phyloP scores from a whole-genome alignment of 768 basidiomycete genomes.

The Cytidiella melzeri region DNA sequence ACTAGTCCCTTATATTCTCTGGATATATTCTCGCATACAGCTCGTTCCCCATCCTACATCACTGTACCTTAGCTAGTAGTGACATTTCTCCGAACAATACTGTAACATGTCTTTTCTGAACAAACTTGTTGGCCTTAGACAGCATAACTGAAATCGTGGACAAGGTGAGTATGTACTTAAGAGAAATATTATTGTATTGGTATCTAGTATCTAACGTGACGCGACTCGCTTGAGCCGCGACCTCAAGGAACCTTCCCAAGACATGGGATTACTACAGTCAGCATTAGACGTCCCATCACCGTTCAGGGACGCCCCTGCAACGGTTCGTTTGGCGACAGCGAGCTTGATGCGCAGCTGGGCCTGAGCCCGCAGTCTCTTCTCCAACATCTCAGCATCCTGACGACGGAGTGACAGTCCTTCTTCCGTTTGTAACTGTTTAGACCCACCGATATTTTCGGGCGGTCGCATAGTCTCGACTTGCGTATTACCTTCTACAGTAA shows the following conservation, averaged over 20 bases:
- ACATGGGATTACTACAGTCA: neutral
- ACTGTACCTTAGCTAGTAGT: too few species aligned
- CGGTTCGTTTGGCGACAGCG: constrained; percentile 35
- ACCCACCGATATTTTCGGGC: neutral
- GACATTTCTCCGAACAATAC: too few species aligned
- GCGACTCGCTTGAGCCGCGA: constrained; percentile 1
- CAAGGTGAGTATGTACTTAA: too few species aligned
- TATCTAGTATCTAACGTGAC: neutral
- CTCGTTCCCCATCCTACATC: too few species aligned
- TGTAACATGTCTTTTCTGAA: too few species aligned
- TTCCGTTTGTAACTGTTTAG: neutral
- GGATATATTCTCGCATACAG: too few species aligned
- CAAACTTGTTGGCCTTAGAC: too few species aligned
- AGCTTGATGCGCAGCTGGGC: constrained; percentile 44
- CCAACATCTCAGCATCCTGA: constrained; percentile 23
- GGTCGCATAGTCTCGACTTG: neutral
- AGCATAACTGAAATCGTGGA: too few species aligned
- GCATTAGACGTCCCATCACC: neutral
- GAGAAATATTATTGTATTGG: too few species aligned
- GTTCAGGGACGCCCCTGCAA: neutral
- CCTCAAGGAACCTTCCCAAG: constrained; percentile 1
- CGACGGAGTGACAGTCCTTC: neutral
- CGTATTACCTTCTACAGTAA: neutral
- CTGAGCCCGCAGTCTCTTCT: constrained; percentile 41
- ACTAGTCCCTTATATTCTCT: too few species aligned